A percentile compares a stretch with the other conserved stretches of the same genome.
These are phyloP conservation scores for Sporobolomyces roseus DNA, from an alignment of 768 basidiomycete genomes.

Conservation along the genomic window DNA sequence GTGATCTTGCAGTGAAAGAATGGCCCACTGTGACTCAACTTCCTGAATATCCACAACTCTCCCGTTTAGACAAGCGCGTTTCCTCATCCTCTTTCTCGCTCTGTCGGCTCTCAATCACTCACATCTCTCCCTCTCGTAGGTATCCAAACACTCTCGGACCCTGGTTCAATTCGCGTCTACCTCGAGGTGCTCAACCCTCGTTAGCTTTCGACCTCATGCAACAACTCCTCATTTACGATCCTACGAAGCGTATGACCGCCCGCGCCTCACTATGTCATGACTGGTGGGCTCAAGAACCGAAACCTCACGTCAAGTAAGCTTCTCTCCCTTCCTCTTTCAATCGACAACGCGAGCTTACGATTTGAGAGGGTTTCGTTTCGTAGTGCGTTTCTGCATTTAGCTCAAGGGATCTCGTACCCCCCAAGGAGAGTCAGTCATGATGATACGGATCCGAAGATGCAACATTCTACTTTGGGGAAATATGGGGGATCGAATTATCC, in stretches of 20 bases:
- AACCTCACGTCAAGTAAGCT: slow-evolving; percentile 76
- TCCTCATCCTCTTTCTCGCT: background rate
- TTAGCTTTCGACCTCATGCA: slow-evolving; percentile 77
- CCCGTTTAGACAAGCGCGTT: slow-evolving; percentile 7
- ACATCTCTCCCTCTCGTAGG: slow-evolving; percentile 50
- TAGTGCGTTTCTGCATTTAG: slow-evolving; percentile 71
- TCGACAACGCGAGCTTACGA: background rate
- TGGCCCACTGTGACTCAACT: slow-evolving; percentile 69
- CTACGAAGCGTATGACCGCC: slow-evolving; percentile 77
- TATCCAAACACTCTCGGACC: slow-evolving; percentile 62
- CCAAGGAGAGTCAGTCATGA: slow-evolving; percentile 85
- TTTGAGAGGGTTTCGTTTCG: background rate
- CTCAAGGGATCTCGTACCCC: slow-evolving; percentile 69
- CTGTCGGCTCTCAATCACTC: background rate
- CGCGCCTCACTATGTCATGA: slow-evolving; percentile 73
- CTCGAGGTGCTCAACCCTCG: slow-evolving; percentile 56
- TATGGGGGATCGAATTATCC: slow-evolving; percentile 19
- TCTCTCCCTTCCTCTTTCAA: slow-evolving; percentile 2
- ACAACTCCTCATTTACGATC: slow-evolving; percentile 83
- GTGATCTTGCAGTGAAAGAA: slow-evolving; percentile 60
- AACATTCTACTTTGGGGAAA: slow-evolving; percentile 15
- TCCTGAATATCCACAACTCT: slow-evolving; percentile 37
- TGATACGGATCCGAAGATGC: slow-evolving; percentile 53
- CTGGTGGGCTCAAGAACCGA: slow-evolving; percentile 90
- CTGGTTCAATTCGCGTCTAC: slow-evolving; percentile 60